phyloP scores from a whole-genome alignment of 2,329 filamentous ascomycete genomes.

The Stemphylium vesicarium region DNA sequence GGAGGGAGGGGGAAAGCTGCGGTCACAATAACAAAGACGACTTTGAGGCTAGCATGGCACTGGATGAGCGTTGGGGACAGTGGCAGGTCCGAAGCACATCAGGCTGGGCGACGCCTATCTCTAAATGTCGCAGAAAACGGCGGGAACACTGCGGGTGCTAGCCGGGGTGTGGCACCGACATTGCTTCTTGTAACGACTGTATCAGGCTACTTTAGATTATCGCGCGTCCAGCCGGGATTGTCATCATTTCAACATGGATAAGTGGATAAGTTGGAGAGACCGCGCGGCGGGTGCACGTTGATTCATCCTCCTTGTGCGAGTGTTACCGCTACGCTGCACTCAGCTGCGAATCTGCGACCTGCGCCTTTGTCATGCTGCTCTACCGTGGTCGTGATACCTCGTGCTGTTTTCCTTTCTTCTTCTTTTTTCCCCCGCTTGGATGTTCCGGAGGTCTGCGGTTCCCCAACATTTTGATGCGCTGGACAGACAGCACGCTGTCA shows the following conservation, averaged over 20 bases:
- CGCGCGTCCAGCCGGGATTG: constrained; percentile 7
- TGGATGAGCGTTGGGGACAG: constrained; percentile 1
- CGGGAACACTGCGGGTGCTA: constrained; percentile 16
- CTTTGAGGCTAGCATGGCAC: neutral
- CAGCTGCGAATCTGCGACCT: neutral
- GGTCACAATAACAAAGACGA: constrained; percentile 1
- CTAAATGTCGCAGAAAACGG: constrained; percentile 20
- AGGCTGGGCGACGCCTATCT: constrained; percentile 22
- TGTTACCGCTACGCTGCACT: neutral
- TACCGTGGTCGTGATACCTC: too few species aligned
- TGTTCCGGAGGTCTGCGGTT: too few species aligned
- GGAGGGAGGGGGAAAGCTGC: constrained; percentile 3
- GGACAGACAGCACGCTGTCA: too few species aligned
- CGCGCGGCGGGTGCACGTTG: constrained; percentile 2
- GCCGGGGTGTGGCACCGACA: constrained; percentile 17
- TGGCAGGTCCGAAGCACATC: constrained; percentile 13
- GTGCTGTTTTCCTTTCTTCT: too few species aligned
- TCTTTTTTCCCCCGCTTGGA: too few species aligned
- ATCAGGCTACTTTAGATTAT: constrained; percentile 26
- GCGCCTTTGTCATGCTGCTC: neutral
- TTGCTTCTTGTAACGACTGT: constrained; percentile 32
- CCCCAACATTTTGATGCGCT: too few species aligned
- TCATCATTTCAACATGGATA: constrained; percentile 13
- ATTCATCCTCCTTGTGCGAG: neutral
- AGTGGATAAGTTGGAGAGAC: constrained; percentile 1